Conservation (phyloP, 1,139 yeast species). For the Hanseniaspora uvarum region DNA sequence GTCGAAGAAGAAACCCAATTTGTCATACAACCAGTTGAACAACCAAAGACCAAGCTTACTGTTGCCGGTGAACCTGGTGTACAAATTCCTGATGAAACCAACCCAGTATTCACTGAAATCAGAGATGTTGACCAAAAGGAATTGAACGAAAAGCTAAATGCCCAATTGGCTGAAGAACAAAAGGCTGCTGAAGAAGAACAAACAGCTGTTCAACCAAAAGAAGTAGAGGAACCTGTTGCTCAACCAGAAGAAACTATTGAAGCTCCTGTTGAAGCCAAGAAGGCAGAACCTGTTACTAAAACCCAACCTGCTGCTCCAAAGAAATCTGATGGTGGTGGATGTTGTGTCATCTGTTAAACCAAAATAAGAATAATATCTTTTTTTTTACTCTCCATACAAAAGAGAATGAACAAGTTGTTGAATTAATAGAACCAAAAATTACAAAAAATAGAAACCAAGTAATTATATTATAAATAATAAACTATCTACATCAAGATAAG, state of each 20-base stretch:
- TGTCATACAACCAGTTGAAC: slow-evolving; percentile 16
- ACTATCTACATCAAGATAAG: neutral
- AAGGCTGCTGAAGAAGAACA: slow-evolving; percentile 23
- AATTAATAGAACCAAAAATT: neutral
- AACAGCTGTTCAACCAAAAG: slow-evolving; percentile 10
- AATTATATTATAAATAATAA: neutral
- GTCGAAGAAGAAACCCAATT: slow-evolving; percentile 3
- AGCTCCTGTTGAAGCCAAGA: slow-evolving; percentile 3
- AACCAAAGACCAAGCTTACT: slow-evolving; percentile 17
- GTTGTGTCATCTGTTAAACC: slow-evolving; percentile 17
- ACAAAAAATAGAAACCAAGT: neutral
- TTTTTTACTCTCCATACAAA: neutral
- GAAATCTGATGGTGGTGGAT: slow-evolving; percentile 13
- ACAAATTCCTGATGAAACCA: slow-evolving; percentile 39
- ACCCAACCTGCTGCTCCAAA: neutral
- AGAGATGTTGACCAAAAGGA: slow-evolving; percentile 41
- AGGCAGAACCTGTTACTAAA: neutral
- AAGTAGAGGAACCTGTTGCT: slow-evolving; percentile 18
- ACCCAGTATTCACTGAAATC: slow-evolving; percentile 40
- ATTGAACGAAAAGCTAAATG: slow-evolving; percentile 33
- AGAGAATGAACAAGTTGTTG: neutral
- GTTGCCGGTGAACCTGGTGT: slow-evolving; percentile 33
- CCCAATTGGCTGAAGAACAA: slow-evolving; percentile 17
- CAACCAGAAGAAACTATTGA: slow-evolving; percentile 14
- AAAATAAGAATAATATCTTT: neutral